Evolutionary conservation across 2,329 filamentous ascomycete genomes (phyloP), one percentile per base, ranked within the genome.

Genomic region (Calonectria ilicicola): DNA sequence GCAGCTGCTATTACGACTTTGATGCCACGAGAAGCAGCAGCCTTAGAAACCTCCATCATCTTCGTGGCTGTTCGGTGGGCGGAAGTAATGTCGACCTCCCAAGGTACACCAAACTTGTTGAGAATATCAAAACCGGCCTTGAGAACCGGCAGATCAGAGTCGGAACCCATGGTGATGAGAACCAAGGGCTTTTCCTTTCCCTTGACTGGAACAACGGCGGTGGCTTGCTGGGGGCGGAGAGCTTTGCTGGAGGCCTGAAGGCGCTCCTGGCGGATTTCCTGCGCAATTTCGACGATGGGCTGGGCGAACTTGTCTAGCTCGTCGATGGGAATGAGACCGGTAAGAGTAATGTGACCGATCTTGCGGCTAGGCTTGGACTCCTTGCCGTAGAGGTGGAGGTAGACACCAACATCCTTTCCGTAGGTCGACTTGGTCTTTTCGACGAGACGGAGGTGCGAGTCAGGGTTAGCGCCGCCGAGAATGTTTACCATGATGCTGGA

Each of bases 331-430:
- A 90, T 91, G 15, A 90, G 87, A 1, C 92, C 92, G 2, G 94
- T 94, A 44, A 98, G 86, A 1, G 96, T 98, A 77, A 99, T 91
- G 83, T 99, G 97, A 14, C 96, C 96, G 86, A 98, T 98, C 84
- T 98, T 99, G 56, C 97, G 93, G 40, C 95, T 93, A 5, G 94
- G 95, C 78, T 95, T 94, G 29, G 95, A 94, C 58, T 91, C 91
- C 85, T 98, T 98, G 80, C 96, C 96, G 85, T 99, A 99, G 58
- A 98, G 91, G 80, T 99, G 96, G 14, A 98, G 89, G 65, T 87
- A 89, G 17, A 89, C 84, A 65, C 88, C 89, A 73, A 87, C 86
- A 44, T 86, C 83, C 9, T 85, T 82, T 42, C 83, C 83, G 69
- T 86, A 88, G 46, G 85, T 82, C 5, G 79, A 79, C 42, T 87